phyloP scores from a whole-genome alignment of 2,329 filamentous ascomycete species.

The Hymenoscyphus repandus region DNA sequence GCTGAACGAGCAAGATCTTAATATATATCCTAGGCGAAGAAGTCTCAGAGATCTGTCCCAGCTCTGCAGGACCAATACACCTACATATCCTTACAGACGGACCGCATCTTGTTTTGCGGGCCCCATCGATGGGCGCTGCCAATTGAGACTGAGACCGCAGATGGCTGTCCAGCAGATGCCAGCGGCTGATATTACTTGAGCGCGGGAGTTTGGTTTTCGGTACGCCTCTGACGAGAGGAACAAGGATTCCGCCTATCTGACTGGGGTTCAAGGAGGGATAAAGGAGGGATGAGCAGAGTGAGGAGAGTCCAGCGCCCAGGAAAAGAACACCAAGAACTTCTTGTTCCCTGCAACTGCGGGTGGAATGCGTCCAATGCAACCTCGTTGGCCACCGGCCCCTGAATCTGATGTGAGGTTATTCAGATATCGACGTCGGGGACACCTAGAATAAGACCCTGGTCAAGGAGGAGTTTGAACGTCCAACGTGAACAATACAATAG shows the following conservation, averaged over 20 bases:
- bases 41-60: too few relatives aligned
- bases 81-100: too few relatives aligned
- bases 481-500: neutral
- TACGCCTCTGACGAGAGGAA: constrained; percentile 10
- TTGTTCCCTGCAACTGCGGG: neutral
- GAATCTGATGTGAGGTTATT: neutral
- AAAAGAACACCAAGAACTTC: neutral
- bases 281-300: constrained; percentile 1
- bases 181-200: too few relatives aligned
- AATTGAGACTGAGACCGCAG: neutral
- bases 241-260: too few relatives aligned
- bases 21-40: neutral
- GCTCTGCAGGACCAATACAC: neutral
- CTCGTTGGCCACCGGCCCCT: neutral
- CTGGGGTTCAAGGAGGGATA: too few relatives aligned
- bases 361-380: neutral
- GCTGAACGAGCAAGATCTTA: neutral
- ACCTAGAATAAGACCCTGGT: neutral
- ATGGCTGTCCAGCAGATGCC: too few relatives aligned
- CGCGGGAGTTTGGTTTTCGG: neutral
- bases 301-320: constrained; percentile 2
- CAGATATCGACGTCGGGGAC: neutral
- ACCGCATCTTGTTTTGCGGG: too few relatives aligned
- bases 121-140: neutral
- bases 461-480: neutral